Base-by-base conservation (phyloP, 768 basidiomycete genomes). In the Paxillus involutus region DNA sequence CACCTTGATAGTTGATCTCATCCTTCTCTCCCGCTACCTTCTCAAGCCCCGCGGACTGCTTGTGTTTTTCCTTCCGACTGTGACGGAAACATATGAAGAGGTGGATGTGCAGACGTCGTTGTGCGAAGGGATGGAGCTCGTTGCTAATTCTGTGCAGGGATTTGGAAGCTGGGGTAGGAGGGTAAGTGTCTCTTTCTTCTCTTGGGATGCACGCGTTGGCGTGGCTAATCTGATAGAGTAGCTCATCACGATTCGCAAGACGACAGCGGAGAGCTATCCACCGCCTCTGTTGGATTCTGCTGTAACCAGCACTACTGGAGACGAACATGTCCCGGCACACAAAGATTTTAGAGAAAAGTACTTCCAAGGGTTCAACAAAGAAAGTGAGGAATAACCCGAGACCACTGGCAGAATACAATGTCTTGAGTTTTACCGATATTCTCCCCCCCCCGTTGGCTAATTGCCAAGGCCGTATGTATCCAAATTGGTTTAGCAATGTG, bases 161-260 rank as follows among this genome's bases (percentile, higher is more conserved):
- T 99, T 98, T 64, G 94, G 94, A 13, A 89, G 86, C 24, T 99
- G 96, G 96, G 94, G 93, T 1, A 77, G 96, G 60, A 73, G 96
- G 67, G 94, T 94, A 64, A 71, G 89, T 74, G 24, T 26, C 42
- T 46, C 24, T 36, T 33, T 51, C 39, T 32, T 14, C 53, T 45
- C 42, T 14, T 47, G 43, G 41, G 32, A 49, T 45, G 9, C 47
- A 6, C 36, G 36, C 49, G 32, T 39, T 14, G n/a, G 16, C 35
- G 46, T 21, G 16, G 43, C 49, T 59, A 37, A 63, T 40, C 14
- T 14, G 13, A 35, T 33, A 19, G n/a, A n/a, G 41, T 62, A 96
- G 94, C 77, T 99, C 16, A 90, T 98, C 50, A 98, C 96, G 8
- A 88, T 98, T 66, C 84, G 83, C 51, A 98, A 96, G 71, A 75